Evolutionary conservation across 2,329 filamentous ascomycete species (phyloP).

Genomic region (Penicillium concentricum): DNA sequence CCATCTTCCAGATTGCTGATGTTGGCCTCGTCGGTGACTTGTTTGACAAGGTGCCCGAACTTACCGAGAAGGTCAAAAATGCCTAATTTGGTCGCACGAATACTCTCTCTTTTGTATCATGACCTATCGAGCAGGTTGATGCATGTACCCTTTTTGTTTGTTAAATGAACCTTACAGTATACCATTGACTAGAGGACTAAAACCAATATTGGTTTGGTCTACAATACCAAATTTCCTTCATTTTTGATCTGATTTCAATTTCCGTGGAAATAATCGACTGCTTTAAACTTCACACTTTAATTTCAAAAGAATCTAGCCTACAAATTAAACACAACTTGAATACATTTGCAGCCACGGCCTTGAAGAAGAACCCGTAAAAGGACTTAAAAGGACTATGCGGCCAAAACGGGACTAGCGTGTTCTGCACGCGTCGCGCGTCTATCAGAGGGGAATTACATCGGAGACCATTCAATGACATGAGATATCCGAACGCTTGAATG

Average conservation of each 20-base stretch:
- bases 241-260: background rate
- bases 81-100: conserved; percentile 13
- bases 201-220: background rate
- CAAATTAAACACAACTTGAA: background rate
- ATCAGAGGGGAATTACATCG: conserved; percentile 18
- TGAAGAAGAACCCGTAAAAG: background rate
- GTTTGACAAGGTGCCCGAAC: conserved; percentile 91
- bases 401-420: conserved; percentile 29
- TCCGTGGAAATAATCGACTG: background rate
- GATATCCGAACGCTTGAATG: conserved; percentile 29
- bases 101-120: conserved; percentile 21
- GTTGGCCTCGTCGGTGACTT: conserved; percentile 93
- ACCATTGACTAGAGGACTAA: conserved; percentile 17
- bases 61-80: conserved; percentile 89
- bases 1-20: conserved; percentile 97
- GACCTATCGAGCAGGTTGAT: conserved; percentile 13
- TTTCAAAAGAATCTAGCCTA: background rate
- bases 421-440: conserved; percentile 28
- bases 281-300: background rate
- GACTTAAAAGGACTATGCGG: conserved; percentile 1
- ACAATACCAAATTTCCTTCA: conserved; percentile 9
- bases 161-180: conserved; percentile 19
- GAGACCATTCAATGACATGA: conserved; percentile 15
- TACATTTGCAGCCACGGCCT: background rate
- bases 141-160: conserved; percentile 4